Percentiles rank a stretch among this genome's conserved stretches.
phyloP scores from a whole-genome alignment of 108 stramenopile species.

The Skeletonema costatum region DNA sequence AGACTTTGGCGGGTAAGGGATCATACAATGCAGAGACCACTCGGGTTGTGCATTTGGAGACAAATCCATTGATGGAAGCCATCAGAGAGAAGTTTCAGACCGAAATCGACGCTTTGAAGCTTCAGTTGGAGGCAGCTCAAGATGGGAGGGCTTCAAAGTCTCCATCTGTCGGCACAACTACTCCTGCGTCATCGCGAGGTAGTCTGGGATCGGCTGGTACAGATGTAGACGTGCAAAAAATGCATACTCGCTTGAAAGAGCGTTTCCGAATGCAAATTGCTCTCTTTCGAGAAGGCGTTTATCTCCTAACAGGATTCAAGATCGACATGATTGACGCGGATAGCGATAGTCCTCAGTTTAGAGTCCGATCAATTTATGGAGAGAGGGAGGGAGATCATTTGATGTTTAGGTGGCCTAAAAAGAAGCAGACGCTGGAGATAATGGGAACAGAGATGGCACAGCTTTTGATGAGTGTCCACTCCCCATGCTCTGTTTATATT shows the following conservation, averaged over 20 bases:
- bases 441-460: slow-evolving; percentile 87
- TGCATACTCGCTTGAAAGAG: slow-evolving; percentile 90
- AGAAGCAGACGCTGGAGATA: slow-evolving; percentile 63
- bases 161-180: slow-evolving; percentile 5
- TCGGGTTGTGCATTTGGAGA: slow-evolving; percentile 75
- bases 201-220: slow-evolving; percentile 30
- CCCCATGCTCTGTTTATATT: slow-evolving; percentile 77
- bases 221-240: slow-evolving; percentile 81
- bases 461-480: slow-evolving; percentile 55
- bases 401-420: slow-evolving; percentile 84
- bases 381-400: slow-evolving; percentile 91
- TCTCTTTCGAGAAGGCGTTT: slow-evolving; percentile 92
- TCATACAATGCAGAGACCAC: slow-evolving; percentile 77
- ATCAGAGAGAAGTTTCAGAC: slow-evolving; percentile 58
- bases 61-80: slow-evolving; percentile 77
- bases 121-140: slow-evolving; percentile 54
- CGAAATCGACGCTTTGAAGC: slow-evolving; percentile 64
- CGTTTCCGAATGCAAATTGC: slow-evolving; percentile 90
- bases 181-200: slow-evolving; percentile 32
- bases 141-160: background rate
- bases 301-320: slow-evolving; percentile 92
- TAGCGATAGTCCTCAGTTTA: slow-evolving; percentile 67
- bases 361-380: slow-evolving; percentile 92
- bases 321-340: slow-evolving; percentile 87
- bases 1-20: slow-evolving; percentile 87